A percentile compares a stretch with the other conserved stretches of the same genome.
These are phyloP conservation scores for Paraphoma chrysanthemicola DNA, from an alignment of 2,329 filamentous ascomycete species.

Conservation along the genomic window DNA sequence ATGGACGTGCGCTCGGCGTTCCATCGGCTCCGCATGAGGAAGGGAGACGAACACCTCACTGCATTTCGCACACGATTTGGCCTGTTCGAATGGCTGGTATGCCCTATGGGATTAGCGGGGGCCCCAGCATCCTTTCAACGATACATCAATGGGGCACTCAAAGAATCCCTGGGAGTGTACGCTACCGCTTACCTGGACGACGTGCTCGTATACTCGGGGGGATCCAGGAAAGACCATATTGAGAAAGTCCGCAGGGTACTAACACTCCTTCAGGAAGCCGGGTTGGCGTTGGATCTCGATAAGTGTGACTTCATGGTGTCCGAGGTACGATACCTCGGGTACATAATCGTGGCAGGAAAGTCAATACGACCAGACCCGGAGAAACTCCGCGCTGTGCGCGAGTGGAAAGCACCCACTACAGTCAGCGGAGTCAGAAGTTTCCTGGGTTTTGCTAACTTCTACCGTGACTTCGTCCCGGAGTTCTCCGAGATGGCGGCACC, in stretches of 20 bases:
- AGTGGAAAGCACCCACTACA: constrained; percentile 26
- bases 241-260: constrained; percentile 16
- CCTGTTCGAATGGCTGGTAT: no score
- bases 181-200: constrained; percentile 29
- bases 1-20: no score
- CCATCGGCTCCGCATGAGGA: no score
- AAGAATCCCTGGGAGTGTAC: constrained; percentile 25
- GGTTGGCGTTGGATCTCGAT: no score
- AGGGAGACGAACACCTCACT: no score
- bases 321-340: no score
- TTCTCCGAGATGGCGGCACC: background rate
- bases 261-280: no score
- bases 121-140: background rate
- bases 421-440: constrained; percentile 31
- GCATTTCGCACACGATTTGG: no score
- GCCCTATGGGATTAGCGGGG: no score
- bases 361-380: no score
- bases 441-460: constrained; percentile 45
- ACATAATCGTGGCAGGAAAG: no score
- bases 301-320: no score
- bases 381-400: background rate
- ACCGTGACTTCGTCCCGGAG: constrained; percentile 35
- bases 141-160: constrained; percentile 32
- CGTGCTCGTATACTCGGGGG: constrained; percentile 26
- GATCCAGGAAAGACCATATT: background rate